Evolutionary conservation across 2,329 filamentous ascomycete genomes (phyloP).

Genomic region (Aspergillus sp.): DNA sequence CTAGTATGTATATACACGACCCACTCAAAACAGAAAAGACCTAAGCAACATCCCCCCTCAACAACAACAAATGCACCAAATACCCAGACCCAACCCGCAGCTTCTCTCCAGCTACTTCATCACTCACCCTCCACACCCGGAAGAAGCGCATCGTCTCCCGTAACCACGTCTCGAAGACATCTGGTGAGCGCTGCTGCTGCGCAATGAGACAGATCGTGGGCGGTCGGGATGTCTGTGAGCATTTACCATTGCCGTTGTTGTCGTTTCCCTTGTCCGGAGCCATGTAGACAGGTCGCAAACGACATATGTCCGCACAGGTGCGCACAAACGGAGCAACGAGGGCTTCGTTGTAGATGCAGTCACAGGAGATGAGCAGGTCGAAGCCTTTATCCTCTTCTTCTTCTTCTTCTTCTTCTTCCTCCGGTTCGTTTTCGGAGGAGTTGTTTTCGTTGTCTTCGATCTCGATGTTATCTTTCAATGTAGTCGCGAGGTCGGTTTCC

Average conservation of each 20-base stretch:
- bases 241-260: neutral
- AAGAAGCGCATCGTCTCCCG: slow-evolving; percentile 66
- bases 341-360: slow-evolving; percentile 93
- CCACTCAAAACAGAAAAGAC: neutral
- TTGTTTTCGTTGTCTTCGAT: neutral
- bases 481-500: slow-evolving; percentile 59
- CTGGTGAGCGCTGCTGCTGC: slow-evolving; percentile 81
- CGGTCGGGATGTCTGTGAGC: slow-evolving; percentile 27
- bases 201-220: slow-evolving; percentile 76
- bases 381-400: slow-evolving; percentile 50
- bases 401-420: slow-evolving; percentile 11
- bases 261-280: neutral
- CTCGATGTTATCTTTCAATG: slow-evolving; percentile 37
- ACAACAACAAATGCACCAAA: slow-evolving; percentile 74
- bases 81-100: slow-evolving; percentile 70
- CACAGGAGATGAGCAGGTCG: slow-evolving; percentile 77
- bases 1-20: neutral
- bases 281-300: slow-evolving; percentile 47
- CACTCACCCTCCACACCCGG: slow-evolving; percentile 72
- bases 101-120: slow-evolving; percentile 58
- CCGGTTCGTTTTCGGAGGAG: neutral
- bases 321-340: slow-evolving; percentile 79
- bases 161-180: slow-evolving; percentile 84
- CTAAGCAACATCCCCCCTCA: slow-evolving; percentile 39
- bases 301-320: slow-evolving; percentile 74